A percentile compares a stretch with the other conserved stretches of the same genome.
Evolutionary conservation across 306 rosid genomes (phyloP).

Genomic region (Vicia sativa): DNA sequence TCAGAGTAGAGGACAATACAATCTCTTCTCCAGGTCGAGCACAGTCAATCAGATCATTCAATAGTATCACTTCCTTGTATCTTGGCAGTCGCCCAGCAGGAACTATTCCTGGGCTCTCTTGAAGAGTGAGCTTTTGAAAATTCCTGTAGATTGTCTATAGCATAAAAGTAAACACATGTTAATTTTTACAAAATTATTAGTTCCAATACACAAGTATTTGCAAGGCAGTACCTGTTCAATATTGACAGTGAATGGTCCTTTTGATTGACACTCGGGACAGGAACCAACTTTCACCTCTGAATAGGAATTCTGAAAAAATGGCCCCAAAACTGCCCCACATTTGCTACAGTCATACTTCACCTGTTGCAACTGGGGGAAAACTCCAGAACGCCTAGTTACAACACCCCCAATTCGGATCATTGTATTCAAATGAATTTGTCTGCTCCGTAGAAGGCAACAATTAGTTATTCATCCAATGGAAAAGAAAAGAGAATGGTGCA

Average conservation of each 20-base stretch:
- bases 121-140: conserved; percentile 94
- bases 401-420: conserved; percentile 99
- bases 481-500: conserved; percentile 4
- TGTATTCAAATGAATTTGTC: conserved; percentile 96
- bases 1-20: conserved; percentile 50
- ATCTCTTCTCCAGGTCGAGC: conserved; percentile 99
- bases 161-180: background rate
- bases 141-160: conserved; percentile 91
- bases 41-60: conserved; percentile 97
- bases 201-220: background rate
- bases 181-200: background rate
- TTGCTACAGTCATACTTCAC: conserved; percentile 95
- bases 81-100: conserved; percentile 99
- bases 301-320: conserved; percentile 93
- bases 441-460: conserved; percentile 41
- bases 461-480: conserved; percentile 11
- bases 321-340: conserved; percentile 89
- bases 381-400: conserved; percentile 96
- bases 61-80: conserved; percentile 92
- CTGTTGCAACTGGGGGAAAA: conserved; percentile 97
- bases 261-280: conserved; percentile 97
- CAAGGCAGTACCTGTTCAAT: conserved; percentile 77
- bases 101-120: conserved; percentile 99
- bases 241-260: conserved; percentile 92
- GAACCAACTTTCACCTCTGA: conserved; percentile 99